These are phyloP conservation scores for Fusarium sp. DNA, from an alignment of 2,329 filamentous ascomycete genomes.

Conservation along the genomic window DNA sequence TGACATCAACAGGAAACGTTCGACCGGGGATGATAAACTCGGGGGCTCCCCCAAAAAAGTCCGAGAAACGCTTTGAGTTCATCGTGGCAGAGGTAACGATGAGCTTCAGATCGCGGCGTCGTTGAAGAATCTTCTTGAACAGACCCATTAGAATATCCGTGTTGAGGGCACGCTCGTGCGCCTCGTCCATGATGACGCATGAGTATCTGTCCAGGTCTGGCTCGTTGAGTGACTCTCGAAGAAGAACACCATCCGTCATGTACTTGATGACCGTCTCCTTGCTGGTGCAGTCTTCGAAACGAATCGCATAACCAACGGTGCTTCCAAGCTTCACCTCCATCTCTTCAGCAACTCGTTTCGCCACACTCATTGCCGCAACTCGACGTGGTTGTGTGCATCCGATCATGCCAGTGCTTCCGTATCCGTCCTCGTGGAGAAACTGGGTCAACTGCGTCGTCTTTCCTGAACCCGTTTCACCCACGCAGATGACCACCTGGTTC, in stretches of 20 bases:
- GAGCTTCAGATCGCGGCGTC: slow-evolving; percentile 90
- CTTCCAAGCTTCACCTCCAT: slow-evolving; percentile 94
- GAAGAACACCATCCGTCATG: slow-evolving; percentile 96
- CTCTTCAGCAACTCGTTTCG: slow-evolving; percentile 97
- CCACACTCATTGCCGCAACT: slow-evolving; percentile 98
- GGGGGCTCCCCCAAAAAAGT: slow-evolving; percentile 95
- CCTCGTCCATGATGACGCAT: slow-evolving; percentile 99
- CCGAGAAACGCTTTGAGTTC: slow-evolving; percentile 96
- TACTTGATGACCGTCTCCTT: slow-evolving; percentile 97
- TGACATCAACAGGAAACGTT: slow-evolving; percentile 96
- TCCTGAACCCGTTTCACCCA: slow-evolving; percentile 96
- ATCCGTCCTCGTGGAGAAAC: slow-evolving; percentile 95
- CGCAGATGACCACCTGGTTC: slow-evolving; percentile 96
- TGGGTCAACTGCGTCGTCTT: slow-evolving; percentile 98
- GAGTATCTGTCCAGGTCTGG: slow-evolving; percentile 95
- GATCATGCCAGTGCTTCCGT: slow-evolving; percentile 88
- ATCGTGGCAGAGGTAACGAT: slow-evolving; percentile 99
- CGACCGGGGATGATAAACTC: slow-evolving; percentile 96
- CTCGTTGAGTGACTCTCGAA: slow-evolving; percentile 93
- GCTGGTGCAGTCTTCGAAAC: slow-evolving; percentile 98
- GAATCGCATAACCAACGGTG: slow-evolving; percentile 94
- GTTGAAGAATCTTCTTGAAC: slow-evolving; percentile 95
- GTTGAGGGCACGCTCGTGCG: slow-evolving; percentile 95
- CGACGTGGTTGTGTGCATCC: slow-evolving; percentile 96
- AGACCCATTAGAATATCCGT: slow-evolving; percentile 98